Evolutionary conservation across 2,329 filamentous ascomycete species (phyloP).

Genomic region (Teratosphaeria zuluensis): DNA sequence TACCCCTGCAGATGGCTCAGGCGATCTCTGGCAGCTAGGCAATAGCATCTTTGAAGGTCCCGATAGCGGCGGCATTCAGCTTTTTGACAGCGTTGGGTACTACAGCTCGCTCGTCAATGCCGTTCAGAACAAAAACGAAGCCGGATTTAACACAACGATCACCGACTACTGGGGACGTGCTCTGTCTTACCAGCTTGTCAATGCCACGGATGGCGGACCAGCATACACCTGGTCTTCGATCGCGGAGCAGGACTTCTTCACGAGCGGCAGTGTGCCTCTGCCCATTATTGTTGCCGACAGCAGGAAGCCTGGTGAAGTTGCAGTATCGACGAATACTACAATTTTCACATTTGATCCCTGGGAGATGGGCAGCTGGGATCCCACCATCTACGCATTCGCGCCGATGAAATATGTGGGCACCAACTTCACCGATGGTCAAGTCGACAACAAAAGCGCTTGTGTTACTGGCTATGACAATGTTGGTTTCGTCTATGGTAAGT

Average conservation of each 20-base stretch:
- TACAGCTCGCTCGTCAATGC: constrained; percentile 49
- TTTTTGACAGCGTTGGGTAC: constrained; percentile 51
- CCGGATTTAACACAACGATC: constrained; percentile 59
- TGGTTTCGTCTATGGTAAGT: constrained; percentile 58
- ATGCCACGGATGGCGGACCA: constrained; percentile 63
- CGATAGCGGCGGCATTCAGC: constrained; percentile 38
- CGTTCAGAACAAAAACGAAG: constrained; percentile 52
- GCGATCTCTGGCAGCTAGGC: constrained; percentile 51
- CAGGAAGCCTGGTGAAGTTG: constrained; percentile 49
- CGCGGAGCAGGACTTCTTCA: constrained; percentile 52
- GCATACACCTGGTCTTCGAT: constrained; percentile 77
- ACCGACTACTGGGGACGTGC: constrained; percentile 76
- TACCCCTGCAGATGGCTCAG: constrained; percentile 12
- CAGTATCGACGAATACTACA: constrained; percentile 62
- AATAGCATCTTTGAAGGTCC: constrained; percentile 54
- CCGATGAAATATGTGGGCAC: constrained; percentile 64
- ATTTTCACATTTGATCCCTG: constrained; percentile 71
- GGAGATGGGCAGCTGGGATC: constrained; percentile 70
- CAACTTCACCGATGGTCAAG: constrained; percentile 57
- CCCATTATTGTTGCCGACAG: constrained; percentile 65
- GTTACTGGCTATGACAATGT: constrained; percentile 73
- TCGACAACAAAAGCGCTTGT: constrained; percentile 46
- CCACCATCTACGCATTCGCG: constrained; percentile 60
- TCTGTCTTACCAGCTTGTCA: constrained; percentile 76
- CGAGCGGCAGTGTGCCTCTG: constrained; percentile 55